Evolutionary conservation across 345 rosid genomes (phyloP).

Genomic region (Garcia nutans): DNA sequence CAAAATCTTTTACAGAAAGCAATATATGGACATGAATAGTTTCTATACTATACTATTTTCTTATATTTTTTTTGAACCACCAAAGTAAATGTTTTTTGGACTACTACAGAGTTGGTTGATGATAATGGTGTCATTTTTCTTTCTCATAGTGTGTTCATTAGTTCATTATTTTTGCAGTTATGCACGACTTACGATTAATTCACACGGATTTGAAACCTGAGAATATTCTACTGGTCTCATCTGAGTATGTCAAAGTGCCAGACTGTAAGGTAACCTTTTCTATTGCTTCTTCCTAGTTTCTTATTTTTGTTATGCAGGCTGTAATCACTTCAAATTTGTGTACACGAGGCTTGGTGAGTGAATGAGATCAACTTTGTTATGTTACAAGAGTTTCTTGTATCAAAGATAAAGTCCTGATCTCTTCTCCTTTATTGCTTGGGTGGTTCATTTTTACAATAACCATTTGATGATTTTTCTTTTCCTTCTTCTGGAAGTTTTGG

Average conservation of each 20-base stretch:
- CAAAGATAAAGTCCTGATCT: not conserved
- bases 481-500: not conserved
- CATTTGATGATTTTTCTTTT: not conserved
- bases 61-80: constrained; percentile 7
- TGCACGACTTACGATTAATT: constrained; percentile 72
- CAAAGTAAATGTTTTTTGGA: constrained; percentile 6
- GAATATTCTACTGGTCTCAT: constrained; percentile 72
- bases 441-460: not conserved
- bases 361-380: not conserved
- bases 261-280: constrained; percentile 55
- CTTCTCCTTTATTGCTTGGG: not conserved
- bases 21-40: constrained; percentile 16
- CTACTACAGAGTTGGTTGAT: constrained; percentile 11
- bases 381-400: not conserved
- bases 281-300: not conserved
- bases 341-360: not conserved
- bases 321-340: not conserved
- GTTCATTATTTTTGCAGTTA: constrained; percentile 46
- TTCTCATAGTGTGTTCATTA: constrained; percentile 19
- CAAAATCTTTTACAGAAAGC: constrained; percentile 15
- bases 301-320: not conserved
- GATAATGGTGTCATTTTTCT: constrained; percentile 7
- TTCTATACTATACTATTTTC: not conserved
- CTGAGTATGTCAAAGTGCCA: constrained; percentile 72
- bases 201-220: constrained; percentile 90